Evolutionary conservation across 192 early-diverging fungal genomes (phyloP).

Genomic region (Chytriomyces confervae): DNA sequence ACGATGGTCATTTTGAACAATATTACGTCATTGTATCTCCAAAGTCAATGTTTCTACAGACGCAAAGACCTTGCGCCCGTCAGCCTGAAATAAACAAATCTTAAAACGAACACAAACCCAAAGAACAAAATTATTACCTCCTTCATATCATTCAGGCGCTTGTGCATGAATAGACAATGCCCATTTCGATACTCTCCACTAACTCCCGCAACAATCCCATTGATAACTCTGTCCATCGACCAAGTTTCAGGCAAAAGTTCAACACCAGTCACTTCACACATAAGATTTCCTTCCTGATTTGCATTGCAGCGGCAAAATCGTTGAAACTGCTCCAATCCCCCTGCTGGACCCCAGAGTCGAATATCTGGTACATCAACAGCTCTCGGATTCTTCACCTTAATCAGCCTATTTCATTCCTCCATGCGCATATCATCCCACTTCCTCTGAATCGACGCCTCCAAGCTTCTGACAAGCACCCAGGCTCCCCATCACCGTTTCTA

Average conservation of each 20-base stretch:
- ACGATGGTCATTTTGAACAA: not conserved
- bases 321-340: not conserved
- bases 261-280: not conserved
- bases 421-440: not conserved
- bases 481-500: not conserved
- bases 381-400: too few relatives aligned
- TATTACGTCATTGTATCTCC: not conserved
- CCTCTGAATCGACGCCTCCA: not conserved
- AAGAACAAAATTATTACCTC: conserved; percentile 1
- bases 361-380: not conserved
- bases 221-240: not conserved
- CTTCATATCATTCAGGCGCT: not conserved
- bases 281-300: not conserved
- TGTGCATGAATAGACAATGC: not conserved
- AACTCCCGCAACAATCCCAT: not conserved
- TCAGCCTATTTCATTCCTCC: not conserved
- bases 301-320: not conserved
- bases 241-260: not conserved
- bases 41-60: not conserved
- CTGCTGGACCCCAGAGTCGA: not conserved
- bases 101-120: not conserved
- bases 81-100: not conserved
- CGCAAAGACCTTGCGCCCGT: not conserved
- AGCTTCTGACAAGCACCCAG: not conserved
- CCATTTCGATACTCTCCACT: conserved; percentile 1